phyloP scores from a whole-genome alignment of 75 land plant species.

The Cryptomeria japonica region DNA sequence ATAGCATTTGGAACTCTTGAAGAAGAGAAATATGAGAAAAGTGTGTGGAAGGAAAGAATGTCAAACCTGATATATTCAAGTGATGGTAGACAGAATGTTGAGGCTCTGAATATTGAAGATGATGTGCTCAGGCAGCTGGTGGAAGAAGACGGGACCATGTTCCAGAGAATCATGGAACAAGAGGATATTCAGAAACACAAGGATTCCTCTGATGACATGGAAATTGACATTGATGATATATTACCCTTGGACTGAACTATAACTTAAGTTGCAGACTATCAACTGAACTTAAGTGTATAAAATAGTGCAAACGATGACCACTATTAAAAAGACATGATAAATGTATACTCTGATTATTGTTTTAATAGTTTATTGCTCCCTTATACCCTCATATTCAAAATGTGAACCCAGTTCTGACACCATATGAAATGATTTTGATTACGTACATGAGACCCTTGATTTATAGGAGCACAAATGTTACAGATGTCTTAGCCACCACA shows the following conservation, averaged over 20 bases:
- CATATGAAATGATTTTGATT: neutral
- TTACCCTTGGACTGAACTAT: neutral
- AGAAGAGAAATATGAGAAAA: constrained; percentile 59
- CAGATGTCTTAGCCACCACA: neutral
- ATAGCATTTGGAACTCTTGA: constrained; percentile 66
- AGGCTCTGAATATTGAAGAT: constrained; percentile 53
- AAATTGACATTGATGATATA: constrained; percentile 1
- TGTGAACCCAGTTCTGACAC: neutral
- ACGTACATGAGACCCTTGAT: neutral
- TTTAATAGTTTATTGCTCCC: no score
- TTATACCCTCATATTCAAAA: no score
- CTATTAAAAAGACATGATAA: neutral
- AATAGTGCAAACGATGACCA: neutral
- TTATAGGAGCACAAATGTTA: neutral
- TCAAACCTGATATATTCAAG: constrained; percentile 68
- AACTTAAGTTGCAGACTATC: neutral
- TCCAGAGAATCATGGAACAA: constrained; percentile 58
- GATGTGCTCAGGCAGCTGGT: constrained; percentile 58
- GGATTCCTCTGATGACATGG: neutral
- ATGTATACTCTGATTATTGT: neutral
- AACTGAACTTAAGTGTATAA: neutral
- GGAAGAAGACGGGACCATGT: constrained; percentile 33
- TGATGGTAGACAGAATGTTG: constrained; percentile 22
- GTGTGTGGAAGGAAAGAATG: constrained; percentile 67
- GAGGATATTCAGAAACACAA: constrained; percentile 21